Base-by-base conservation (phyloP, 306 rosid species). In the Quercus robur region DNA sequence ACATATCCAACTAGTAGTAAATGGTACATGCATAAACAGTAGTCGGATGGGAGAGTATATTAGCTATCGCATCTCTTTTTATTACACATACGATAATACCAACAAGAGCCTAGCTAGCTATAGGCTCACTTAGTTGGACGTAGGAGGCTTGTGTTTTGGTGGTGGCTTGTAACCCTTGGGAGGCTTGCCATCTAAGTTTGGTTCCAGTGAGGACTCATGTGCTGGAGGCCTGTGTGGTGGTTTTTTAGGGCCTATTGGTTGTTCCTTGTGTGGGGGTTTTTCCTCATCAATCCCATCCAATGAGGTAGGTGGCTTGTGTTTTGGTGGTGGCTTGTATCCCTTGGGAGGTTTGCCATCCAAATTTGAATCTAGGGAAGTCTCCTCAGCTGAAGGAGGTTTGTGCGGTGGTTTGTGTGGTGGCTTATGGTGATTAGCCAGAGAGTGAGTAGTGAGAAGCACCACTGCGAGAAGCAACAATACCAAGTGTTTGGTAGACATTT, bases 401-500 rank as follows among this genome's bases (percentile, higher is more conserved):
- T 58, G 26, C 10, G 10, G 13, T 21, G 64, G 64, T 23, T 19
- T 23, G 74, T 14, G 75, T 14, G 75, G 75, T 8, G 85, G 52
- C 21, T 49, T 71, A 11, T 25, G 25, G 0, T 74, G 1, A 33
- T 33, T 1, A 33, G 86, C 86, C 12, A 78, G 64, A 46, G 84
- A 62, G 41, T 51, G 33, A 67, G 84, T 25, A 76, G 82, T 13
- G 61, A 80, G 72, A 33, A 85, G 46, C 81, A 75, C 80, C 80
- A 82, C 82, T 75, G 74, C 84, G 15, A 85, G 56, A 61, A 85
- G 20, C 30, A 85, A 57, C 31, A 64, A 5, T 28, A 82, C 69
- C 33, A 78, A 11, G 25, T 61, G 63, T 3, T 63, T 66, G 57
- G 74, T 14, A 63, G 81, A 70, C 86, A 85, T 81, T 72, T 18